Conservation (phyloP, 1,284 basidiomycete genomes). For the Ceratobasidium sp. region DNA sequence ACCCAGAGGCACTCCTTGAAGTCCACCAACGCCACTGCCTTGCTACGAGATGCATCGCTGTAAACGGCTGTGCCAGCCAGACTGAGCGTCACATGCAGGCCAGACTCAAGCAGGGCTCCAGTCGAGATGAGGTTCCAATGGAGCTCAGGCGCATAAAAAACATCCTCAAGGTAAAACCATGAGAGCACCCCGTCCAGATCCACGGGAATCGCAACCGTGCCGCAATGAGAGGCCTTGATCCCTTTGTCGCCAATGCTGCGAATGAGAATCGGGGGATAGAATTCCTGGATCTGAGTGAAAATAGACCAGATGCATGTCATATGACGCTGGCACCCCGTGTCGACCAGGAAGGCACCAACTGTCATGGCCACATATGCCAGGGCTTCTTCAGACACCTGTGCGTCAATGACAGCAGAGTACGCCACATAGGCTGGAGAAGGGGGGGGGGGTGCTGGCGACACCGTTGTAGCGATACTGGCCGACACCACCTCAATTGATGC, state of each 20-base stretch:
- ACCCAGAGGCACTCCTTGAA: background rate
- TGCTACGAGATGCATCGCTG: background rate
- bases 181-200: background rate
- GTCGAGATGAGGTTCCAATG: constrained; percentile 2
- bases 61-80: background rate
- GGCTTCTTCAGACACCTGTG: background rate
- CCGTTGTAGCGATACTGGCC: too few relatives aligned
- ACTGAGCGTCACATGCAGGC: background rate
- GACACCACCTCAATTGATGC: background rate
- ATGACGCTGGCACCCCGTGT: constrained; percentile 50
- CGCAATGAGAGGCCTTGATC: background rate
- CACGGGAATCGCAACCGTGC: background rate
- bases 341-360: constrained; percentile 3
- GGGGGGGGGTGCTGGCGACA: too few relatives aligned
- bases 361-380: background rate
- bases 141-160: background rate
- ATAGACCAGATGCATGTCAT: constrained; percentile 10
- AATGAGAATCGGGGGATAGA: background rate
- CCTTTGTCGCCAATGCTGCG: background rate
- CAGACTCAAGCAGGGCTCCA: background rate
- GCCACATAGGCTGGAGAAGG: background rate
- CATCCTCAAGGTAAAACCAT: background rate
- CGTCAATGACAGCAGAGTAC: background rate
- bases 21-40: background rate
- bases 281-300: background rate